Evolutionary conservation across 352 stramenopile genomes (phyloP).

Genomic region (Pythium coloratum): DNA sequence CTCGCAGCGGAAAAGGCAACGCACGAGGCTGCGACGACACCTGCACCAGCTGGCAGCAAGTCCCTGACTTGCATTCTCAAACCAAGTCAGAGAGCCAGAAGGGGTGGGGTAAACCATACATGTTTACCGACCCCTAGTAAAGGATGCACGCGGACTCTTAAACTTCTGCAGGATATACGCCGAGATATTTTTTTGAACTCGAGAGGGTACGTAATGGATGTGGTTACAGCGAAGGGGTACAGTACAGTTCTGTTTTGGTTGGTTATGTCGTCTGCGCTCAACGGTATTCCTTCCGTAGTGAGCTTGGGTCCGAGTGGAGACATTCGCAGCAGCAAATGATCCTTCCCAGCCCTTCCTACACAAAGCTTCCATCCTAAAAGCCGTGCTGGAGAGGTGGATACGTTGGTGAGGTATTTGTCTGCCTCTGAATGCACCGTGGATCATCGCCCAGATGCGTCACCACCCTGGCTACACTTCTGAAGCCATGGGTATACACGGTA

Average conservation of each 20-base stretch:
- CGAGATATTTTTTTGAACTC: slow-evolving; percentile 4
- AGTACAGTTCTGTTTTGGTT: slow-evolving; percentile 1
- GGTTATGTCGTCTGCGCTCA: neutral
- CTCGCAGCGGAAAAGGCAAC: neutral
- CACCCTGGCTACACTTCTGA: slow-evolving; percentile 1
- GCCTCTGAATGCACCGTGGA: neutral
- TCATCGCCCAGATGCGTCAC: neutral
- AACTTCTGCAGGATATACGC: neutral
- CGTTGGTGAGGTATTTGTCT: neutral
- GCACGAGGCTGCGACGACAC: neutral
- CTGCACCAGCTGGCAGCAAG: neutral
- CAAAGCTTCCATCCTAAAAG: no score
- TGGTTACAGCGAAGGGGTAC: slow-evolving; percentile 3
- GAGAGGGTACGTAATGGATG: slow-evolving; percentile 1
- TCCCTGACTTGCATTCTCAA: slow-evolving; percentile 3
- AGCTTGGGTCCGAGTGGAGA: no score
- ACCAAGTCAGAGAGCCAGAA: slow-evolving; percentile 2
- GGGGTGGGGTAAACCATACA: neutral
- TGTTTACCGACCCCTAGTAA: neutral
- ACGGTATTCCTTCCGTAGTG: neutral
- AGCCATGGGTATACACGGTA: neutral
- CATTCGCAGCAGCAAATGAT: no score
- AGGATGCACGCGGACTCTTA: neutral
- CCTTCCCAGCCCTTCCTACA: no score
- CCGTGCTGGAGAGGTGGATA: neutral